Conservation (phyloP, 805 yeast species). For the Pichia exigua region DNA sequence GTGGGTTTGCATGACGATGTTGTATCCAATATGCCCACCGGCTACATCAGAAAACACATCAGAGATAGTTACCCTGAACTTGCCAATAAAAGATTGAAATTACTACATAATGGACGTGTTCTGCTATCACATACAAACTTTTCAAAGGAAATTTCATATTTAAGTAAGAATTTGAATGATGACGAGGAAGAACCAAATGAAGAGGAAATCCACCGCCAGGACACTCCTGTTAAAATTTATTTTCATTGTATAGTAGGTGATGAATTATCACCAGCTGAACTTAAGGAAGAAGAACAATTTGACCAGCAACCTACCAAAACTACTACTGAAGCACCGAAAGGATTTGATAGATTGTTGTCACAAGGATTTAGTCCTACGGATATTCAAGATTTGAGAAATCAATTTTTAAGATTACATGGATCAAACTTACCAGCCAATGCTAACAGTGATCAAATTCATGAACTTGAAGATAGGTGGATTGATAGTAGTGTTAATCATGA, state of each 20-base stretch:
- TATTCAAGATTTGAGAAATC: constrained; percentile 60
- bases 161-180: constrained; percentile 1
- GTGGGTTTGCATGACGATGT: constrained; percentile 14
- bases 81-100: constrained; percentile 43
- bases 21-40: constrained; percentile 29
- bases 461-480: constrained; percentile 82
- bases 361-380: constrained; percentile 83
- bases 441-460: constrained; percentile 47
- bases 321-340: constrained; percentile 64
- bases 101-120: constrained; percentile 64
- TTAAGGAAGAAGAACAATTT: constrained; percentile 49
- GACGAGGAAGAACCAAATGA: constrained; percentile 10
- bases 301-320: constrained; percentile 47
- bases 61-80: constrained; percentile 27
- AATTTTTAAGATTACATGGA: constrained; percentile 66
- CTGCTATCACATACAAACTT: constrained; percentile 50
- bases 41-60: constrained; percentile 36
- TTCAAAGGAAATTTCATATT: constrained; percentile 36
- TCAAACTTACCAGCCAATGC: constrained; percentile 29
- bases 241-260: constrained; percentile 79
- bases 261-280: constrained; percentile 43
- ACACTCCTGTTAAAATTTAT: constrained; percentile 36
- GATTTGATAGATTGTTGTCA: constrained; percentile 74
- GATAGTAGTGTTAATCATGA: constrained; percentile 61
- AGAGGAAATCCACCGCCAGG: neutral